Evolutionary conservation across 805 yeast genomes (phyloP), one percentile per base, ranked within the genome.

Genomic region (Zygosaccharomyces kombuchaensis): DNA sequence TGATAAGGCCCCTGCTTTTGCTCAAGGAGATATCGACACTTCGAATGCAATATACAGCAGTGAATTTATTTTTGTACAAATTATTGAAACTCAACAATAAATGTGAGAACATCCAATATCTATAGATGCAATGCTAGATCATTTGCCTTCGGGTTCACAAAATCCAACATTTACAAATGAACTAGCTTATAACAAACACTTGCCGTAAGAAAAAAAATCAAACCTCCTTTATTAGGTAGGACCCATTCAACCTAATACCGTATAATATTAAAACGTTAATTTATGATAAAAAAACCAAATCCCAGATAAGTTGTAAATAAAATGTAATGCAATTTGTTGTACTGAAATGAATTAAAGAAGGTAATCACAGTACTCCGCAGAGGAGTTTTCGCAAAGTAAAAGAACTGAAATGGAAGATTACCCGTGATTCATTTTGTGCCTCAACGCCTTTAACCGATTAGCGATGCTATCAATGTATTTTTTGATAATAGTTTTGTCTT

Each of bases 401-500:
- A 9, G 10, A 26, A 26, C 8, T 26, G 29, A 9, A 38, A 8
- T 25, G 12, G 4, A 29, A 3, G 16, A 7, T 38, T 36, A 43
- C 19, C 38, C 46, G 19, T 51, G 45, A 34, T 45, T 45, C 45
- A 83, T 59, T 72, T 83, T 87, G 58, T 71, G 73, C 62, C 83
- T 76, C 59, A 90, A 72, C 9, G 83, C 80, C n/a, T 78, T 74
- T 55, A 91, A 72, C 51, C 98, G 73, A 54, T 80, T 83, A 12
- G 91, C 87, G 52, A 91, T 88, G 63, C 95, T 84, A 45, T 78
- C 77, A 54, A 89, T 83, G 59, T 90, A 87, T 64, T 81, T 81
- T 61, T 84, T 87, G 41, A 91, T 87, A 65, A 86, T 83, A 36
- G 73, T 77, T 42, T 70, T 70, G 63, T 91, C 98, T 40, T 82